Base-by-base conservation (phyloP, 176 grass and related monocot genomes). In the Zea luxurians region DNA sequence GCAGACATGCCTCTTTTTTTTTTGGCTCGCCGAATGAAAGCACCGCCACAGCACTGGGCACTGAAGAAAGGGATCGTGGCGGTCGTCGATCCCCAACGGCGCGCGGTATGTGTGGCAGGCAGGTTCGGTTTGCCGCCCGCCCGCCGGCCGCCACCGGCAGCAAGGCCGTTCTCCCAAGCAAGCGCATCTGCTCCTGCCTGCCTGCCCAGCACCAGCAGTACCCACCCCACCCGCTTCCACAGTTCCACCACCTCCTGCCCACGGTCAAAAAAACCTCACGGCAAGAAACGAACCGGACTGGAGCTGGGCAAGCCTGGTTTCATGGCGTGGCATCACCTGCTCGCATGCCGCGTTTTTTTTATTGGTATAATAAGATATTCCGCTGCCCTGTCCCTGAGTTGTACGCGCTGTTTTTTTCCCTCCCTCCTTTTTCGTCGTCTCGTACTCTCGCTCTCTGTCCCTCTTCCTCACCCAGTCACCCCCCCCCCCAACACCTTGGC, bases 321-420 rank as follows among this genome's bases (percentile, higher is more conserved):
- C 17, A 8, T 42, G 46, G 66, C 82, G 43, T 57, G 49, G 27
- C 46, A 48, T 17, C 61, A 16, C 68, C 57, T 61, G 10, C 75
- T 47, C 7, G 75, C 75, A 21, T 27, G 71, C 64, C 64, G 76
- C 20, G 76, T 61, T 61, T 18, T 64, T 13, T 73, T 48, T 69
- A 27, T 49, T 35, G 3, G 78, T 72, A 89, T 85, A 89, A 85
- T 27, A 27, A 27, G 27, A 89, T 82, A 85, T 78, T 85, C 47
- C 6, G 79, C 47, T 20, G 54, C 40, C 48, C 83, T 83, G 79
- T 79, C 83, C 75, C 69, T 85, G 73, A 81, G 60, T 77, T 73
- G 67, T 82, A 77, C 71, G 18, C 74, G 12, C 38, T 59, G 16
- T 45, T 50, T 65, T 65, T 74, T 48, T 4, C 3, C 18, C 21